phyloP scores from a whole-genome alignment of 2,329 filamentous ascomycete genomes.

The Ceratocystis smalleyi region DNA sequence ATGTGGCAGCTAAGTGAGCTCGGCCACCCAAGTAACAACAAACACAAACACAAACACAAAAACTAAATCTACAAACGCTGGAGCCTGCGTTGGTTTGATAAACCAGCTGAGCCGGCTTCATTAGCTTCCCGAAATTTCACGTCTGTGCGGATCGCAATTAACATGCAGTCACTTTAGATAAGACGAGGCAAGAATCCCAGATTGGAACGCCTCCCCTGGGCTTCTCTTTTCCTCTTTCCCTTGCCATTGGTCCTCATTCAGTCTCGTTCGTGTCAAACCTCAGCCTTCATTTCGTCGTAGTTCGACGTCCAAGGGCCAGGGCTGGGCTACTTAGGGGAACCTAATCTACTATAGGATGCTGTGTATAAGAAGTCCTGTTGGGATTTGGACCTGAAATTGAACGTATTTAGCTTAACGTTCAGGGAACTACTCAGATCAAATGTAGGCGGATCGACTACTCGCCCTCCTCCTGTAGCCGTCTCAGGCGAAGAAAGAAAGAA shows the following conservation, averaged over 20 bases:
- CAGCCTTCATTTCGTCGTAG: background rate
- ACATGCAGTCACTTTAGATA: constrained; percentile 3
- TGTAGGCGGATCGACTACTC: no score
- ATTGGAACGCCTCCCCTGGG: background rate
- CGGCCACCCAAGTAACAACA: background rate
- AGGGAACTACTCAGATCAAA: no score
- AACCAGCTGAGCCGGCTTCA: background rate
- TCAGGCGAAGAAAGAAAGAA: no score
- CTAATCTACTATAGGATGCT: no score
- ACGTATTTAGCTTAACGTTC: no score
- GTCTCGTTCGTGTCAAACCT: background rate
- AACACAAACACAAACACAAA: no score
- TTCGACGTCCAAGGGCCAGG: background rate
- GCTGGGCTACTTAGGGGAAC: background rate
- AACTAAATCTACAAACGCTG: background rate
- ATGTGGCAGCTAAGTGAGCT: background rate
- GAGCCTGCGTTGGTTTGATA: background rate
- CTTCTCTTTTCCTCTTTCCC: background rate
- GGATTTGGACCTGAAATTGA: no score
- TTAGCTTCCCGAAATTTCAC: constrained; percentile 3
- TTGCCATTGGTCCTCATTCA: background rate
- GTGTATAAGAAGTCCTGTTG: no score
- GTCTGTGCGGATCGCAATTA: constrained; percentile 7
- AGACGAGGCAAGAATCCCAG: background rate
- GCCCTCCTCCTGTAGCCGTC: no score